Percentiles rank a stretch among this genome's conserved stretches.
Conservation (phyloP, 768 basidiomycete genomes). For the Tubosaeta brunneosetosa region DNA sequence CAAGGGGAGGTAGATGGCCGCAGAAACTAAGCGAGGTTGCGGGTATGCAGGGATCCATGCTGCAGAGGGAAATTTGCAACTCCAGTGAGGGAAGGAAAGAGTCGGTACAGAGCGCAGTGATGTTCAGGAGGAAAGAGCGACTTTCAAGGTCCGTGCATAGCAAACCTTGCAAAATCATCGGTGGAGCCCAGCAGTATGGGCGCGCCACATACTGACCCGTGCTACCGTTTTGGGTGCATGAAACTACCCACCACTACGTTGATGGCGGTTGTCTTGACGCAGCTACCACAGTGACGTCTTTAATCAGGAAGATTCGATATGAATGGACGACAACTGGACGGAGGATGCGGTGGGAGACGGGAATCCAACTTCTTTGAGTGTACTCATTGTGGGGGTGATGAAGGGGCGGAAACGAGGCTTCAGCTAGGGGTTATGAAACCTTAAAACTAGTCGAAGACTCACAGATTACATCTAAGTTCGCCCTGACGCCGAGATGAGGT, state of each 20-base stretch:
- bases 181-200: conserved; percentile 2
- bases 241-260: neutral
- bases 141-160: conserved; percentile 10
- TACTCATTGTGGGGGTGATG: conserved; percentile 21
- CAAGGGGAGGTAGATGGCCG: conserved; percentile 21
- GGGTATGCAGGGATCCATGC: conserved; percentile 18
- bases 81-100: conserved; percentile 2
- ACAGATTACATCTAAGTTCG: conserved; percentile 14
- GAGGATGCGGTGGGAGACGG: conserved; percentile 7
- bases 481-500: conserved; percentile 25
- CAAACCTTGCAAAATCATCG: conserved; percentile 1
- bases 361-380: conserved; percentile 10
- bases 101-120: conserved; percentile 4
- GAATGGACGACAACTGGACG: conserved; percentile 14
- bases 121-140: conserved; percentile 6
- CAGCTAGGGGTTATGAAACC: conserved; percentile 20
- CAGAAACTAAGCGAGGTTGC: conserved; percentile 26
- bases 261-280: conserved; percentile 8
- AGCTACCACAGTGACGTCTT: conserved; percentile 13
- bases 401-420: conserved; percentile 15
- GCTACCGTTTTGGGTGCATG: conserved; percentile 2
- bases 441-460: conserved; percentile 9
- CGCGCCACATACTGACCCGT: conserved; percentile 2
- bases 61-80: conserved; percentile 17
- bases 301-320: conserved; percentile 16